Base-by-base conservation (phyloP, 495 filamentous ascomycete species). In the Gamarada debralockiae region DNA sequence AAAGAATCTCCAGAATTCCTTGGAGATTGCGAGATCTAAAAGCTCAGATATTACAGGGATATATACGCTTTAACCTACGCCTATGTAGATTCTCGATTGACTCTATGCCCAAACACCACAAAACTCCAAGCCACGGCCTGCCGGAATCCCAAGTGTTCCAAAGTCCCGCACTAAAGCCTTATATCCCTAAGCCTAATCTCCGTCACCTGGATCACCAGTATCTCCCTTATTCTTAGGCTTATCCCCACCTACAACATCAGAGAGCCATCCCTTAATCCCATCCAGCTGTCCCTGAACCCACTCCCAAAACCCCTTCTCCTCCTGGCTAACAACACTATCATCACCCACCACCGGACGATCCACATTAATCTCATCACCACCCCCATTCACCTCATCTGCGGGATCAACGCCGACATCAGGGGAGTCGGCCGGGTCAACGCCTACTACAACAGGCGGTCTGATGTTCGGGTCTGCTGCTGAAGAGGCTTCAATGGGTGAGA, bases 211-310 rank as follows among this genome's bases (percentile, higher is more conserved):
- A 33, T 3, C 44, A 47, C 25, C n/a, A n/a, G n/a, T 29, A 31
- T 24, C 24, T 33, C 24, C 24, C 10, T 14, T 17, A 4, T 15
- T 12, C 44, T 29, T 9, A 31, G 23, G 12, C n/a, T 49, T 29
- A 15, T 44, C 33, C 7, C 67, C 65, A 3, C 59, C 63, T 5
- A 76, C 57, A 33, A 70, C 64, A 24, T 36, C 42, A 1, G 22
- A 23, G 20, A 47, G 46, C 57, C 57, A 60, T 4, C 65, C 67
- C 57, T 75, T 67, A 39, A 73, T 58, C 15, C 68, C 59, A 37
- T 69, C 59, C 1, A 79, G 57, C 58, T 76, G 71, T 12, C 68
- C 70, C 14, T 67, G 71, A 23, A 78, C 63, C 77, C 77, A 81
- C 23, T 75, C 64, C 75, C 71, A 74, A 44, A 73, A 76, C 24